Evolutionary conservation across 176 grass and related monocot genomes (phyloP), one percentile per base, ranked within the genome.

Genomic region (Tillandsia leiboldiana): DNA sequence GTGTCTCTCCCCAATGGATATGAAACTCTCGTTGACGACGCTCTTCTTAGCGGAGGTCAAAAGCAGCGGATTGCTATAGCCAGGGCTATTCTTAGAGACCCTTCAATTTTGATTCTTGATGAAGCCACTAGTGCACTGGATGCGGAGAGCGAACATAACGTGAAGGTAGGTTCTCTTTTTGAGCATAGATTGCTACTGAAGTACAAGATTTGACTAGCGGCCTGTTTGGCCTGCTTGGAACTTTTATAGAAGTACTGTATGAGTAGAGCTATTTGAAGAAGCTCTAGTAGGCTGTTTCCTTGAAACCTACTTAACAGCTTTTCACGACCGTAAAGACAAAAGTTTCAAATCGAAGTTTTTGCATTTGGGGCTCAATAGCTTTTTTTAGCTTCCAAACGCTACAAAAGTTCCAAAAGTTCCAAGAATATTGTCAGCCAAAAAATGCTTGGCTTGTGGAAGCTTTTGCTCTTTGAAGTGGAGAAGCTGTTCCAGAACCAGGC

Each of bases 31-130:
- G 90, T 99, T 18, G 82, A 90, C 51, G 85, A 93, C 65, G 75
- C 79, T 79, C 94, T 93, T 75, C 86, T 99, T 76, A 99, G 94
- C 73, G 94, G 94, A 83, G 94, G 94, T 56, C 94, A 99, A 69
- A 99, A 99, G 74, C 94, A 99, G 70, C 81, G 89, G 47, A 82
- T 93, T 33, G 94, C 94, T 28, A 99, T 99, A 84, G 94, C 94
- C 12, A 99, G 94, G 74, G 89, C 94, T 81, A 88, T 99, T 73
- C 79, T 93, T 50, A 85, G 94, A 75, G 75, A 99, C 26, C 90
- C 90, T 8, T 64, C 82, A 10, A 99, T 99, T 68, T 90, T 99
- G 81, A 75, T 99, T 68, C 87, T 99, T 73, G 94, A 99, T 70
- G 90, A 93, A 89, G 94, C 94, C 53, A 99, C 89, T 48, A 90